Conservation (phyloP, 352 stramenopile genomes). For the Blastocystis sp. region DNA sequence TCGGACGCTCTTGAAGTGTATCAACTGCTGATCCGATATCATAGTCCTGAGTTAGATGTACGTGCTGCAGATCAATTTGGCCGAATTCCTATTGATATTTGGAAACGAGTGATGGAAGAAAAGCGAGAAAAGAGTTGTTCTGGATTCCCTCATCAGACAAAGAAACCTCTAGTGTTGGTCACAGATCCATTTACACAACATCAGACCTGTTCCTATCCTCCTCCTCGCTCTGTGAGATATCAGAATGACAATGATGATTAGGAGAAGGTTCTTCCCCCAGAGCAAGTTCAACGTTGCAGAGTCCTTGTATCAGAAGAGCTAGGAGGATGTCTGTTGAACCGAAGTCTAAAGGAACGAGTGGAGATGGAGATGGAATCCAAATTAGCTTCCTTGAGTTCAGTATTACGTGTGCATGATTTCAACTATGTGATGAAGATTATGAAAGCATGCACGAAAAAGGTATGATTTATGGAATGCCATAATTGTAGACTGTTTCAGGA, state of each 20-base stretch:
- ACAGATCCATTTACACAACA: conserved; percentile 12
- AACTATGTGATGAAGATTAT: conserved; percentile 60
- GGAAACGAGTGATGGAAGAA: conserved; percentile 62
- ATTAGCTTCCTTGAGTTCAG: background rate
- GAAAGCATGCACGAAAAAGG: background rate
- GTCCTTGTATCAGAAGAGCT: background rate
- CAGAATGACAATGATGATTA: background rate
- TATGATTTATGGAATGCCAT: background rate
- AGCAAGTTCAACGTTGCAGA: conserved; percentile 7
- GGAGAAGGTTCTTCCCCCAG: conserved; percentile 33
- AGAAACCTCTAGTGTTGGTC: conserved; percentile 22
- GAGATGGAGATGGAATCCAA: background rate
- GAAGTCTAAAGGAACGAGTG: conserved; percentile 1
- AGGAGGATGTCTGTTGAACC: conserved; percentile 22
- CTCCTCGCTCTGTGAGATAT: background rate
- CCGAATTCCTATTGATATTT: background rate
- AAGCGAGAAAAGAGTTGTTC: conserved; percentile 30
- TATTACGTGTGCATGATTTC: conserved; percentile 52
- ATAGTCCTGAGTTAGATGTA: conserved; percentile 1
- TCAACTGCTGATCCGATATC: conserved; percentile 24
- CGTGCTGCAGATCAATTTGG: conserved; percentile 25
- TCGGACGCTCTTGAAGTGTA: background rate
- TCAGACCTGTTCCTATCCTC: conserved; percentile 19
- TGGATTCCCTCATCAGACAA: conserved; percentile 17
- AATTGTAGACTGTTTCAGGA: background rate